Evolutionary conservation across 2,329 filamentous ascomycete genomes (phyloP), one percentile per base, ranked within the genome.

Genomic region (Leptographium lundbergii): DNA sequence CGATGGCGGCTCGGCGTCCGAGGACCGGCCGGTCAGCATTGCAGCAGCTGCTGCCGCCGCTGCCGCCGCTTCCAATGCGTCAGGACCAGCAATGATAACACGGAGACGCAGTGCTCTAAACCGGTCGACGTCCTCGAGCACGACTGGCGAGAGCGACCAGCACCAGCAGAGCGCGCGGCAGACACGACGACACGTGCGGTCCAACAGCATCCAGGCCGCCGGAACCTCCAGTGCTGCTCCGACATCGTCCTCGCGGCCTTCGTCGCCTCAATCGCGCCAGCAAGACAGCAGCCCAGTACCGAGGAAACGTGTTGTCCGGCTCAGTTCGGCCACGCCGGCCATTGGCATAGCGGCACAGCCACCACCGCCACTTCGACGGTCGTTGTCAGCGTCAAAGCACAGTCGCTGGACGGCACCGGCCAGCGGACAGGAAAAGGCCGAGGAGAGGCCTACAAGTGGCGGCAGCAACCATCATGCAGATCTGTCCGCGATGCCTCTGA

Each of bases 231-330:
- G 29, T 5, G 48, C 25, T 14, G 27, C 19, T 6, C 13, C 59
- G 2, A 42, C 62, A 3, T 57, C 60, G 1, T 54, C 61, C 1
- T 75, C 75, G 10, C 69, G 72, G 42, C 71, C 69, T 10, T 65
- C 69, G 2, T 81, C 77, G 22, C 78, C 79, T 1, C 47, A 57
- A 6, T 24, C 57, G 4, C 68, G 24, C 19, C 56, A 79, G 57
- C 71, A 74, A 53, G 79, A 81, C 48, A 72, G 70, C 58, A 82
- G 79, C 64, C 81, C 81, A 0, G 72, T 75, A 2, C 69, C 67
- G 1, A 74, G 80, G 62, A 83, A 81, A 67, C 73, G 81, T 48
- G 77, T 84, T 34, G 79, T 84, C 19, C 76, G 81, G 17, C 70
- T 84, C 22, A 82, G 79, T 67, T 61, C 63, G 14, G 63, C 65